phyloP scores from a whole-genome alignment of 23 red algal species.

The Gracilaria gracilis region DNA sequence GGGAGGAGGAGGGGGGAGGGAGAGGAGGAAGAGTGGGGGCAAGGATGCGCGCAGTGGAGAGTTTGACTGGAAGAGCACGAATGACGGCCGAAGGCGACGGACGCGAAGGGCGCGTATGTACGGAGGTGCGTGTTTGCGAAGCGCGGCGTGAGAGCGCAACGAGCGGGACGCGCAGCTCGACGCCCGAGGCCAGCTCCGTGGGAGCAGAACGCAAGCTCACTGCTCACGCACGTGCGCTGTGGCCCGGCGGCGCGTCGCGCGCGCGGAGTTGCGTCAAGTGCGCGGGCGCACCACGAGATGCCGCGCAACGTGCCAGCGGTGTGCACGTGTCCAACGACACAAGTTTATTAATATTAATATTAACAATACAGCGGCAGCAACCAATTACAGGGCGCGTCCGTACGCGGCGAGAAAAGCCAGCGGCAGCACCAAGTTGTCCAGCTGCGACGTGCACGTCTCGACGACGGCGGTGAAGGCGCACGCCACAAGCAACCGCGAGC shows the following conservation, averaged over 20 bases:
- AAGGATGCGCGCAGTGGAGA: neutral
- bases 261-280: neutral
- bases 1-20: neutral
- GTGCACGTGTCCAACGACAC: too few relatives aligned
- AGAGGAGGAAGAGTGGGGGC: too few relatives aligned
- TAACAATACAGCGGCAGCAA: neutral
- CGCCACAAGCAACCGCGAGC: neutral
- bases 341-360: too few relatives aligned
- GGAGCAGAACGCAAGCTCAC: neutral
- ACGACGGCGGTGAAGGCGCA: slow-evolving; percentile 33
- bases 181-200: slow-evolving; percentile 15
- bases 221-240: slow-evolving; percentile 31
- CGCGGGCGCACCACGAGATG: neutral
- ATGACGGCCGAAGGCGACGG: neutral
- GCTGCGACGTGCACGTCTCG: slow-evolving; percentile 82
- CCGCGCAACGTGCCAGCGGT: too few relatives aligned
- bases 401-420: slow-evolving; percentile 33
- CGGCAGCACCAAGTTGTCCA: slow-evolving; percentile 84
- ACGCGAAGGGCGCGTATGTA: neutral
- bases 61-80: neutral
- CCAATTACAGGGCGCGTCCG: neutral
- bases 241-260: neutral
- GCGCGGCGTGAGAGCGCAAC: neutral
- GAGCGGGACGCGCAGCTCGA: slow-evolving; percentile 10
- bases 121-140: neutral